A percentile compares a stretch with the other conserved stretches of the same genome.
phyloP scores from a whole-genome alignment of 2,329 filamentous ascomycete genomes.

The Lachnellula arida region DNA sequence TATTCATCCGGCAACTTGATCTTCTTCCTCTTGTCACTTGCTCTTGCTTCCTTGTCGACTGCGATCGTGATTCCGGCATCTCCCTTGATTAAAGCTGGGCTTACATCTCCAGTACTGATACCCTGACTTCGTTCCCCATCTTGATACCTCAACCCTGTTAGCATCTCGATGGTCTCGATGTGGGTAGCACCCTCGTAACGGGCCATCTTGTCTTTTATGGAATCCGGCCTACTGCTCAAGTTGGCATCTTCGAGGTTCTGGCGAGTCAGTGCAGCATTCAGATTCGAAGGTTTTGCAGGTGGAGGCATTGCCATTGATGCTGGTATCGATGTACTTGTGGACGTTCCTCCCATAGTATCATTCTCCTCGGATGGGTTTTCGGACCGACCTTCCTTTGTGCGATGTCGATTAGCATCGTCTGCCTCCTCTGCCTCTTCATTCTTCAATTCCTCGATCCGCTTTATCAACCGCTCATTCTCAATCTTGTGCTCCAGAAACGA shows the following conservation, averaged over 20 bases:
- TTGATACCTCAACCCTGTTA: conserved; percentile 81
- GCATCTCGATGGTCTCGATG: conserved; percentile 85
- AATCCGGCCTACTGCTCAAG: conserved; percentile 63
- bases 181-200: conserved; percentile 72
- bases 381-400: conserved; percentile 50
- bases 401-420: conserved; percentile 59
- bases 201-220: conserved; percentile 79
- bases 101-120: conserved; percentile 80
- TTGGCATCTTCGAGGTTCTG: conserved; percentile 74
- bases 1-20: conserved; percentile 82
- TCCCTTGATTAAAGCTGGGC: conserved; percentile 75
- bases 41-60: conserved; percentile 67
- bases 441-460: conserved; percentile 79
- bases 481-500: conserved; percentile 96
- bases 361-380: conserved; percentile 42
- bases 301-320: conserved; percentile 53
- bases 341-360: conserved; percentile 34
- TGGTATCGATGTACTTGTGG: conserved; percentile 24
- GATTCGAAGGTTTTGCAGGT: conserved; percentile 56
- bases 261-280: conserved; percentile 67
- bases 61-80: conserved; percentile 84
- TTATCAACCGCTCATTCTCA: conserved; percentile 82
- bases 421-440: conserved; percentile 79
- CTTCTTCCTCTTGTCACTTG: conserved; percentile 79
- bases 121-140: conserved; percentile 86